Conservation (phyloP, 2,329 filamentous ascomycete species). For the Sarocladiaceae sp. region DNA sequence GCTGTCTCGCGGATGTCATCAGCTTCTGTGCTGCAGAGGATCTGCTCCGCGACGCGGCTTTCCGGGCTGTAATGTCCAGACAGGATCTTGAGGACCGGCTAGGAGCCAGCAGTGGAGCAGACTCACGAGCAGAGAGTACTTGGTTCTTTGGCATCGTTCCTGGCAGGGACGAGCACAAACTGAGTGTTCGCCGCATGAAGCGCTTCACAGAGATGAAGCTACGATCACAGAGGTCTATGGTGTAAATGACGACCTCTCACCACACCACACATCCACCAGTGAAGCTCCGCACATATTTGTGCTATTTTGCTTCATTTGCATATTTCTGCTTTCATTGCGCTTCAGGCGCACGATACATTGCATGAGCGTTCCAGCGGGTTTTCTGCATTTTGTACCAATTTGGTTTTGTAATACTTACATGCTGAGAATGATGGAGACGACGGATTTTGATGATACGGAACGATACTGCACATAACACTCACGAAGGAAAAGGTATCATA, state of each 20-base stretch:
- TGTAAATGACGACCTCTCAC: too few species aligned
- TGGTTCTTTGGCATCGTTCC: constrained; percentile 46
- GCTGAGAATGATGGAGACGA: neutral
- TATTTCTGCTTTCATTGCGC: neutral
- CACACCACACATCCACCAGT: too few species aligned
- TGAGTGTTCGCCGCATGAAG: constrained; percentile 41
- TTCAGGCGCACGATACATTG: neutral
- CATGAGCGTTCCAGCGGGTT: constrained; percentile 5
- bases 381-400: neutral
- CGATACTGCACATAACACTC: neutral
- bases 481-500: neutral
- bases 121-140: constrained; percentile 41
- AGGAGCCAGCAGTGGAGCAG: constrained; percentile 43
- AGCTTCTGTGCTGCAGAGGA: constrained; percentile 72
- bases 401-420: neutral
- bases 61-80: constrained; percentile 64
- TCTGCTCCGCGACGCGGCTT: constrained; percentile 67
- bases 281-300: neutral
- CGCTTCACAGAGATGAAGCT: constrained; percentile 36
- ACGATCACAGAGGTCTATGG: constrained; percentile 21
- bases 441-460: neutral
- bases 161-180: constrained; percentile 34
- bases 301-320: neutral
- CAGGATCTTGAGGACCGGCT: constrained; percentile 66
- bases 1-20: constrained; percentile 70